Evolutionary conservation across 768 basidiomycete genomes (phyloP).

Genomic region (Lyophyllum decastes): DNA sequence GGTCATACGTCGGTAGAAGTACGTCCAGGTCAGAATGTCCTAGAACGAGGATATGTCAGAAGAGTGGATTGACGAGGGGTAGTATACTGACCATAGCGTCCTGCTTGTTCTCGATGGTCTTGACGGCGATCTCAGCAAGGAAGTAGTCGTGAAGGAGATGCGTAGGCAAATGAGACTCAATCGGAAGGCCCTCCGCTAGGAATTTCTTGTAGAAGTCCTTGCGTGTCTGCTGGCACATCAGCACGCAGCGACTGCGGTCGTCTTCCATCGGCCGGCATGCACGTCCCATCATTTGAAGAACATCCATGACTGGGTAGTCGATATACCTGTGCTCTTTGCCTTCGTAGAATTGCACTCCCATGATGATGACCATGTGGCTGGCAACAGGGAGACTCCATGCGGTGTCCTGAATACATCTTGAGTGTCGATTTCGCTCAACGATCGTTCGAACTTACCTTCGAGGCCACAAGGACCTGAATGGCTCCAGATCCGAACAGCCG

Average conservation of each 20-base stretch:
- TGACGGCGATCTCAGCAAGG: conserved; percentile 96
- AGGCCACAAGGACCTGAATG: conserved; percentile 92
- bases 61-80: neutral
- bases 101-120: conserved; percentile 99
- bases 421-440: neutral
- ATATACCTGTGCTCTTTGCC: conserved; percentile 98
- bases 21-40: conserved; percentile 99
- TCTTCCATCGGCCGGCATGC: conserved; percentile 92
- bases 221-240: conserved; percentile 97
- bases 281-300: conserved; percentile 99
- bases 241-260: conserved; percentile 86
- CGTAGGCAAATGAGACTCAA: conserved; percentile 92
- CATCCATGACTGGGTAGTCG: conserved; percentile 98
- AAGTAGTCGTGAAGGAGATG: conserved; percentile 95
- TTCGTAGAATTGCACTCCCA: conserved; percentile 98
- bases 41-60: conserved; percentile 24
- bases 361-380: conserved; percentile 97
- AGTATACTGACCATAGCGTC: conserved; percentile 74
- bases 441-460: conserved; percentile 57
- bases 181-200: conserved; percentile 94
- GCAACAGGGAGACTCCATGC: conserved; percentile 95
- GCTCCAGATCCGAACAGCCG: conserved; percentile 92
- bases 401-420: conserved; percentile 61
- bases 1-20: conserved; percentile 96
- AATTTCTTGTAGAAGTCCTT: conserved; percentile 99